Evolutionary conservation across 805 yeast species (phyloP), one percentile per base, ranked within the genome.

Genomic region (Kazachstania psychrophila): DNA sequence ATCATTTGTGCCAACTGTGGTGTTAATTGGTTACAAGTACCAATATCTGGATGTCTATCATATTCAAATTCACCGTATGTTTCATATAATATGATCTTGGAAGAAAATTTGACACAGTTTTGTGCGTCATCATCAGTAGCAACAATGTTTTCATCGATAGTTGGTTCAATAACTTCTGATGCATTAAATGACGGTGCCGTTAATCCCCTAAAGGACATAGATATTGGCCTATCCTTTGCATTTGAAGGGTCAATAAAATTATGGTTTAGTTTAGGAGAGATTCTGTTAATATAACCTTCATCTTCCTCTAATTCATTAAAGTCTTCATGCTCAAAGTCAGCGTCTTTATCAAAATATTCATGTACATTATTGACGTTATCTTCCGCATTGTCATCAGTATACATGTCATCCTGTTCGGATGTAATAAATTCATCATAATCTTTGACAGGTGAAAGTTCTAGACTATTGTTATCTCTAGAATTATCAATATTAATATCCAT

Each of bases 31-130:
- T 88, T 86, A 62, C 96, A 89, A 2, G 96, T 87, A 3, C 95
- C 94, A 20, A 78, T 68, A 44, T 87, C 96, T 0, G 96, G 96
- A 45, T 79, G 86, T 50, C 98, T 75, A 58, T 89, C 96, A 58
- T 89, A 89, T 46, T 83, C 96, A 14, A 73, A 77, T 25, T 78
- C 77, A 40, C 79, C 72, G 58, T 81, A 86, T 0, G 96, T 89
- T 42, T 86, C 94, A 59, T 78, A 89, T 29, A 92, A 70, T 6
- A 84, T 72, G 39, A 92, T 84, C 47, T 86, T 69, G 1, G 94
- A 78, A 5, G 94, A 81, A 60, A 89, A 89, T 33, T 74, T 36
- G 6, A 43, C 38, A 12, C 29, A 12, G 15, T 26, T 27, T 15
- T 17, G 11, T 2, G 14, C 26, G 17, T 18, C 23, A 10, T 22